phyloP scores from a whole-genome alignment of 768 basidiomycete species.

The Trametes villosa region DNA sequence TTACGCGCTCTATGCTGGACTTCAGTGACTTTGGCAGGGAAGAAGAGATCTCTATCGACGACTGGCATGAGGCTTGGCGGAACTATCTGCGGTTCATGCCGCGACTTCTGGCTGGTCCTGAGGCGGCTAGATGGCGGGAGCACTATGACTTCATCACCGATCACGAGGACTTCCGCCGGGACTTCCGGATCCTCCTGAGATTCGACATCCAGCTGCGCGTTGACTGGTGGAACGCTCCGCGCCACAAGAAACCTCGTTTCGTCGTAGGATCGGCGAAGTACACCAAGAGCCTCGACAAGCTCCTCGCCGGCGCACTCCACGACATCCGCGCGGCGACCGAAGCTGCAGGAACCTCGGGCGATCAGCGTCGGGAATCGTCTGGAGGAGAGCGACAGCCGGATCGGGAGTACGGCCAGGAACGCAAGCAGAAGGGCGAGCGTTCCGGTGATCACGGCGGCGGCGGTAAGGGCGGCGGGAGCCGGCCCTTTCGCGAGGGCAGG shows the following conservation, averaged over 20 bases:
- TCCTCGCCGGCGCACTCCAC: not conserved
- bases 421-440: not conserved
- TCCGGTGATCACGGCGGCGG: too few species aligned
- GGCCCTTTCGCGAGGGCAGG: conserved; percentile 7
- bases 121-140: not conserved
- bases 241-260: not conserved
- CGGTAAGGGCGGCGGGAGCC: not conserved
- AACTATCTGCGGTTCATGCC: not conserved
- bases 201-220: not conserved
- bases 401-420: not conserved
- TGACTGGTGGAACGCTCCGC: not conserved
- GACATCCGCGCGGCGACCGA: too few species aligned
- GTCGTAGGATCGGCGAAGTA: not conserved
- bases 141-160: not conserved
- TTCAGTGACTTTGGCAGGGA: not conserved
- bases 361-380: too few species aligned
- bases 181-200: not conserved
- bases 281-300: not conserved
- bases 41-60: not conserved
- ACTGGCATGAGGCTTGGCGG: not conserved
- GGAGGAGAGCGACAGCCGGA: too few species aligned
- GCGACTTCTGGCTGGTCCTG: not conserved
- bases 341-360: too few species aligned
- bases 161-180: not conserved
- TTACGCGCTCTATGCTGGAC: not conserved